Base-by-base conservation (phyloP, 2,329 filamentous ascomycete genomes). In the Aspergillus sp. region DNA sequence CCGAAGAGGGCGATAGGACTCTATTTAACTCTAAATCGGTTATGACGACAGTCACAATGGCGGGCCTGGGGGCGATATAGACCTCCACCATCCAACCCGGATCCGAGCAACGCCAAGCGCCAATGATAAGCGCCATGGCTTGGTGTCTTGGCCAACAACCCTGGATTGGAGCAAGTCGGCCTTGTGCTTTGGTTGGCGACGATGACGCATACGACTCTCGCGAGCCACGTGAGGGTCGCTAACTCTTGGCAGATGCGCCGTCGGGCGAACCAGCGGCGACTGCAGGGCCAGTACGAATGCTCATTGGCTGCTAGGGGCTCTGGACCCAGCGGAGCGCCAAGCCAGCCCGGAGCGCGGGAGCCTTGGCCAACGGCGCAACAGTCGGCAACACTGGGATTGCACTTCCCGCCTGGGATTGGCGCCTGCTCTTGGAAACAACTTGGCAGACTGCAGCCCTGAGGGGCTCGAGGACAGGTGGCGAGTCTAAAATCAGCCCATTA, bases 271-370 rank as follows among this genome's bases (percentile, higher is more conserved):
- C 54, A 51, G 52, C 15, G 59, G 45, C 54, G 28, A 60, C 43
- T 22, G 13, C 23, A 7, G 31, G 17, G 34, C 28, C 22, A 9
- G 3, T 3, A 3, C 22, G 9, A n/a, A 11, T 6, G 22, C 22
- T 66, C 57, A 64, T 64, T 67, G 52, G 64, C 25, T 11, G 22
- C 49, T 4, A 34, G 22, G 11, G 34, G 38, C 19, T 48, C 25
- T 49, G 28, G 49, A 47, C 38, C 63, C 60, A 58, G 65, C 66
- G 66, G 66, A 67, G 62, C 54, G 66, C 66, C 67, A 68, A 69
- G 64, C 4, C 22, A 34, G 54, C 54, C 60, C 60, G 58, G 54
- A 62, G 53, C 59, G 64, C 58, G 61, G 63, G 66, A 65, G 60
- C n/a, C 67, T 68, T 68, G 67, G 66, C 66, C 15, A 34, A 41